These are phyloP conservation scores for Dictyostelium citrinum DNA, from an alignment of 78 protist genomes.

Conservation along the genomic window DNA sequence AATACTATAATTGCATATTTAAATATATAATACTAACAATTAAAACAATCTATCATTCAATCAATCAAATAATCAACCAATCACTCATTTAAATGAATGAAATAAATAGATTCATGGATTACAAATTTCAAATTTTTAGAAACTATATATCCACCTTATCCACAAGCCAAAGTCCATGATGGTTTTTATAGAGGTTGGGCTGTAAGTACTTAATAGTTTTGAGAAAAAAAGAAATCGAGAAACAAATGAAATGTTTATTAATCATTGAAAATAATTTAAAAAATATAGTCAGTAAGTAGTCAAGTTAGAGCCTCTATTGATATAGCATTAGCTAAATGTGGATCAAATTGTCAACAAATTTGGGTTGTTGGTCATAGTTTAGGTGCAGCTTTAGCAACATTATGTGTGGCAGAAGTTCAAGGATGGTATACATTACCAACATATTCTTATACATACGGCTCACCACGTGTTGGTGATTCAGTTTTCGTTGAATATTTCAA, in stretches of 20 bases:
- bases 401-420: slow-evolving; percentile 37
- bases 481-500: slow-evolving; percentile 8
- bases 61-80: neutral
- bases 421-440: neutral
- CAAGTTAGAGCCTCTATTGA: neutral
- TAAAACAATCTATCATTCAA: no score
- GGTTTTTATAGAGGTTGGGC: neutral
- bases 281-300: slow-evolving; percentile 11
- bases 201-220: neutral
- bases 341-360: neutral
- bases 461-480: slow-evolving; percentile 61
- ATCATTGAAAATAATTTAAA: neutral
- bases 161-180: neutral
- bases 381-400: slow-evolving; percentile 59
- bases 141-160: neutral
- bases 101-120: slow-evolving; percentile 6
- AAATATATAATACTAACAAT: no score
- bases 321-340: neutral
- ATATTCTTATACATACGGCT: slow-evolving; percentile 27
- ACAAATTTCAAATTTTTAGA: slow-evolving; percentile 48
- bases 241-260: neutral
- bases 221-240: neutral
- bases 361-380: slow-evolving; percentile 32
- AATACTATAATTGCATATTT: no score
- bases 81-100: no score